Conservation (phyloP, 345 rosid genomes). For the Jatropha curcas region DNA sequence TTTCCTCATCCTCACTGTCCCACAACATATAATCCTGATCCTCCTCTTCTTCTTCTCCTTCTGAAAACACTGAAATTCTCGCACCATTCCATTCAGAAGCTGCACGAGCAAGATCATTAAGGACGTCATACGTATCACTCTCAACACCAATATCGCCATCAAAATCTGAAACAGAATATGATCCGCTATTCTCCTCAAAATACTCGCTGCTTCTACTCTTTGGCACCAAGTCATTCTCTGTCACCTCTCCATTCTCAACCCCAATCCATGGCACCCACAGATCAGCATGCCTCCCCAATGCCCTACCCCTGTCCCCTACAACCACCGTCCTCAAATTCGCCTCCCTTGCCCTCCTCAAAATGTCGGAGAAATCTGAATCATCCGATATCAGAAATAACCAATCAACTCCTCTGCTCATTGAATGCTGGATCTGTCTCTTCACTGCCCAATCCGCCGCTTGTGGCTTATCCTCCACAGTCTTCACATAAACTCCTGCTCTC, state of each 20-base stretch:
- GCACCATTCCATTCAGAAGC: constrained; percentile 48
- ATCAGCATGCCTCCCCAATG: constrained; percentile 72
- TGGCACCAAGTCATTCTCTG: constrained; percentile 69
- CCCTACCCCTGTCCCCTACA: constrained; percentile 70
- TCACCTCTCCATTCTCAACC: constrained; percentile 74
- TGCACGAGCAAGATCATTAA: constrained; percentile 45
- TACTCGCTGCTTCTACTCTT: constrained; percentile 42
- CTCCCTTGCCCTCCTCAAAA: constrained; percentile 78
- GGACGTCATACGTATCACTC: constrained; percentile 40
- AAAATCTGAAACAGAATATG: constrained; percentile 48
- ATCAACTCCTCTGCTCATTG: constrained; percentile 82
- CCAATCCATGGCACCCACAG: constrained; percentile 90
- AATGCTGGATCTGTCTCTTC: constrained; percentile 90
- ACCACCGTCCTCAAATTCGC: constrained; percentile 78
- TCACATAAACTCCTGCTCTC: constrained; percentile 81
- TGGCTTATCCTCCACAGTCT: constrained; percentile 87
- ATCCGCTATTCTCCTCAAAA: constrained; percentile 28
- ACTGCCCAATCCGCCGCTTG: constrained; percentile 98
- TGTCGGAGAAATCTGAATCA: constrained; percentile 74
- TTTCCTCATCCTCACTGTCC: constrained; percentile 46
- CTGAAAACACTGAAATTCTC: constrained; percentile 63
- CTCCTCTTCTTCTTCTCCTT: constrained; percentile 62
- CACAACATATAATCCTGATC: constrained; percentile 39
- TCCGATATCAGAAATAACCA: constrained; percentile 87
- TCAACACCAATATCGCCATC: constrained; percentile 32